Conservation (phyloP, 495 filamentous ascomycete genomes). For the Achaetomiella virescens region DNA sequence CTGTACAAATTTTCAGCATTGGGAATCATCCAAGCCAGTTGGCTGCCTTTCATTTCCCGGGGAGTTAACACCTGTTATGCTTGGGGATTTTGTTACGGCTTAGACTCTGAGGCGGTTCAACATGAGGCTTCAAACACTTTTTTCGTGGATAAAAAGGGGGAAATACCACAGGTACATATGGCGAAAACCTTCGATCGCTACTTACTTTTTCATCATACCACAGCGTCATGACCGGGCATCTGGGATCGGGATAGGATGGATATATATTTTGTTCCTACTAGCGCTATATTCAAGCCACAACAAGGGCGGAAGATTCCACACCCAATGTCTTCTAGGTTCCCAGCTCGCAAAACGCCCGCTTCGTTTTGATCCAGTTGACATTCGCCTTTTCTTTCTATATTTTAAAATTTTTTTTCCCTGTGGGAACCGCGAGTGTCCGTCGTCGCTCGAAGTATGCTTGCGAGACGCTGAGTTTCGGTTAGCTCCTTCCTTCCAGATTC, state of each 20-base stretch:
- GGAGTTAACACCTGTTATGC: background rate
- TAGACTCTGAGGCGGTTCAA: background rate
- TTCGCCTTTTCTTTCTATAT: no score
- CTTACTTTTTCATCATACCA: background rate
- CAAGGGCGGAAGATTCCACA: background rate
- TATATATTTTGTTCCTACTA: background rate
- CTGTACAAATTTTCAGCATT: background rate
- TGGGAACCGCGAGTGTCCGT: no score
- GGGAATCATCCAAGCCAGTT: no score
- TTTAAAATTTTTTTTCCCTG: no score
- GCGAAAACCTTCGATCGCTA: conserved; percentile 7
- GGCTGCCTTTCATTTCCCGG: background rate
- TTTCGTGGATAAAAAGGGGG: background rate
- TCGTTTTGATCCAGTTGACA: no score
- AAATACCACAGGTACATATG: conserved; percentile 8
- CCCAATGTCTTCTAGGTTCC: background rate
- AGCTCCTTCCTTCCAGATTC: background rate
- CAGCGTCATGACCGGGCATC: conserved; percentile 3
- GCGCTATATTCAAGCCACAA: background rate
- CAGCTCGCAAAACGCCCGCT: no score
- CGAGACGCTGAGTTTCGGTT: background rate
- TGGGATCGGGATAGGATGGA: background rate
- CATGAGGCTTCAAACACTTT: background rate
- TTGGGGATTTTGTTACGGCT: background rate
- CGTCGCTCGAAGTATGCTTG: no score